Percentiles rank a stretch among this genome's conserved stretches.
Conservation (phyloP, 108 stramenopile genomes). For the Pseudonitzschia multiseries region DNA sequence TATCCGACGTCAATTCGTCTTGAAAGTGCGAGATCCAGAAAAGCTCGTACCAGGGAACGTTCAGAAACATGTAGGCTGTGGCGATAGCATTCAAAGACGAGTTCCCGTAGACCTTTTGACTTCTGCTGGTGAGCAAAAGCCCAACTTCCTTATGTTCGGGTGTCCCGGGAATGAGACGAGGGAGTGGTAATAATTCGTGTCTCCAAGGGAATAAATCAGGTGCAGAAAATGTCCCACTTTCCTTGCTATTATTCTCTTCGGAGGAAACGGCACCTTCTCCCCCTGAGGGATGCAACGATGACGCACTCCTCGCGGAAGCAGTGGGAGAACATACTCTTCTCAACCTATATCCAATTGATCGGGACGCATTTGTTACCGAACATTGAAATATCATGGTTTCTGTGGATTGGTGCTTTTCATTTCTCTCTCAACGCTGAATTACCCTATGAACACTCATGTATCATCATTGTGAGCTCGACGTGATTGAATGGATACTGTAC, state of each 20-base stretch:
- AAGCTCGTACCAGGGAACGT: constrained; percentile 38
- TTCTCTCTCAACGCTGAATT: too few relatives aligned
- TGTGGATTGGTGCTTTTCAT: background rate
- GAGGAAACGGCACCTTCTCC: background rate
- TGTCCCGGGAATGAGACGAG: constrained; percentile 34
- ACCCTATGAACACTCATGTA: too few relatives aligned
- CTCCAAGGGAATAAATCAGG: constrained; percentile 31
- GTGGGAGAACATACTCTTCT: background rate
- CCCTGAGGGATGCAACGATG: background rate
- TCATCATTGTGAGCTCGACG: too few relatives aligned
- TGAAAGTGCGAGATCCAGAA: constrained; percentile 25
- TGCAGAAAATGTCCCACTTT: background rate
- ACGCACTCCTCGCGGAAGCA: background rate
- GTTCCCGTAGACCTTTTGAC: constrained; percentile 10
- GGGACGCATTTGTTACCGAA: background rate
- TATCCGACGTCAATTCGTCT: constrained; percentile 26
- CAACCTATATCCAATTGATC: background rate
- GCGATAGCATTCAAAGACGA: constrained; percentile 29
- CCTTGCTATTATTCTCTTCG: background rate
- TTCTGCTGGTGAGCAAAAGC: constrained; percentile 18
- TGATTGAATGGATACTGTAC: too few relatives aligned
- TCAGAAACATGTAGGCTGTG: constrained; percentile 36
- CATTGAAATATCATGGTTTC: background rate
- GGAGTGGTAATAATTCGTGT: constrained; percentile 21
- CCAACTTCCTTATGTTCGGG: constrained; percentile 24